These are phyloP conservation scores for Nidularia sp. DNA, from an alignment of 768 basidiomycete genomes.

Conservation along the genomic window DNA sequence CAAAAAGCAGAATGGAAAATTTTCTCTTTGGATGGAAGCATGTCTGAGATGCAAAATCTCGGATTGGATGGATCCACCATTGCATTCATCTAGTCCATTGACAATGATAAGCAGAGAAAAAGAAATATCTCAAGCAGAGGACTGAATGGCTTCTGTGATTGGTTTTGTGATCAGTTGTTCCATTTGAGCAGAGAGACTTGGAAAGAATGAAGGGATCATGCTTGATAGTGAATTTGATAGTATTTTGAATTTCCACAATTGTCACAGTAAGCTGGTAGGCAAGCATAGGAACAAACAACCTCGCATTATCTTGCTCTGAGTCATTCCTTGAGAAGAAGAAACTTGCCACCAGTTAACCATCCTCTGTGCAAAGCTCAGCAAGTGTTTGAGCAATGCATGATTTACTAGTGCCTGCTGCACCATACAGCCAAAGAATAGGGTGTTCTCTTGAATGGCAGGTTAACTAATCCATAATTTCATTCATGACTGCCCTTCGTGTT, in stretches of 20 bases:
- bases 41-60: neutral
- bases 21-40: neutral
- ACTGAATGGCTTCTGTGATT: neutral
- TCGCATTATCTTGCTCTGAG: slow-evolving; percentile 14
- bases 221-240: slow-evolving; percentile 6
- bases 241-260: neutral
- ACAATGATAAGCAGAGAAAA: neutral
- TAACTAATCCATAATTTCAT: neutral
- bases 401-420: slow-evolving; percentile 16
- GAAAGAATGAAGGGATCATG: slow-evolving; percentile 8
- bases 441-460: neutral
- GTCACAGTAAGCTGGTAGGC: slow-evolving; percentile 16
- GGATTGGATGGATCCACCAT: neutral
- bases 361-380: slow-evolving; percentile 7
- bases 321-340: slow-evolving; percentile 28
- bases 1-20: neutral
- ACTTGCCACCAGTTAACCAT: slow-evolving; percentile 15
- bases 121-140: neutral
- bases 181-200: slow-evolving; percentile 8
- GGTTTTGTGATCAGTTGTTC: slow-evolving; percentile 9
- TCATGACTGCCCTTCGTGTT: neutral
- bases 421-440: slow-evolving; percentile 12
- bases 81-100: neutral
- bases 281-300: slow-evolving; percentile 20
- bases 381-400: slow-evolving; percentile 14